Evolutionary conservation across 2,329 filamentous ascomycete genomes (phyloP), one percentile per base, ranked within the genome.

Genomic region (Xylariaceae sp.): DNA sequence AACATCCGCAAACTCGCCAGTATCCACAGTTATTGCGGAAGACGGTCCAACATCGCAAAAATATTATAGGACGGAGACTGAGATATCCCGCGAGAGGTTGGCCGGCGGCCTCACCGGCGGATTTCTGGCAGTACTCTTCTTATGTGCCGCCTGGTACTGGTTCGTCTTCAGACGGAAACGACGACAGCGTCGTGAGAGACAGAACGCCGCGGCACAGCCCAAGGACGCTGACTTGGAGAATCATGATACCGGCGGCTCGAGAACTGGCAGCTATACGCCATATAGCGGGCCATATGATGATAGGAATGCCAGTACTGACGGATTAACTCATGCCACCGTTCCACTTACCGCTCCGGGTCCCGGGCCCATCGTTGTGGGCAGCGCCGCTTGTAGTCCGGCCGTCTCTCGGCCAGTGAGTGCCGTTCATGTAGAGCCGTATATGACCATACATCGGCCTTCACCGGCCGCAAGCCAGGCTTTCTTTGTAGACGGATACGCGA

Each of bases 181-280:
- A 47, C 54, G 59, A 13, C 53, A 54, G 16, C 55, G 47, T 21
- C 22, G 40, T 7, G n/a, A 42, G 10, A 15, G 26, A 15, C 42
- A 54, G n/a, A 32, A 15, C 45, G 1, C 6, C 43, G 1, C 8
- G 19, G 21, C 9, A 9, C 34, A 19, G n/a, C 12, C 51, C n/a
- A 62, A 60, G n/a, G 52, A 58, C 16, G 50, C 43, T 16, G 62
- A 63, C 15, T 15, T 63, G 5, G 63, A 64, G 43, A 60, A 58
- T 47, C 60, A 55, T 32, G 44, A 40, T 12, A 53, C 54, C n/a
- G 22, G 56, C 10, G 49, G 47, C 39, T 6, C 47, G 32, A 44
- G 45, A 12, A 46, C 22, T 15, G 44, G 36, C 2, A 32, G 26
- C 5, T 26, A 47, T 2, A 39, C 46, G 22, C 34, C 54, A n/a